phyloP scores from a whole-genome alignment of 768 basidiomycete species.

The Russula earlei region DNA sequence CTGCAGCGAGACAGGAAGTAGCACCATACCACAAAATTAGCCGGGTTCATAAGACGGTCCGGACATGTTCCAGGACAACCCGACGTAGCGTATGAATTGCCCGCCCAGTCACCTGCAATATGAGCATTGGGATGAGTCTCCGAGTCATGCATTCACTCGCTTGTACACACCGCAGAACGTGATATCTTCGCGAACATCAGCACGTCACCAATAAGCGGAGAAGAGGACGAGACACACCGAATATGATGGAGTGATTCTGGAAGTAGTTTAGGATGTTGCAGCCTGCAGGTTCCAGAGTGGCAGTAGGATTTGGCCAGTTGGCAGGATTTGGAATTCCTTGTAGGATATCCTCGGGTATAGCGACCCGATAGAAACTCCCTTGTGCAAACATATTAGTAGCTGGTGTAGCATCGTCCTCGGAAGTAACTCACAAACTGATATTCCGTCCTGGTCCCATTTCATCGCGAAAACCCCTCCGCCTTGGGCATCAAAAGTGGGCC shows the following conservation, averaged over 20 bases:
- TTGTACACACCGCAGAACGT: conserved; percentile 62
- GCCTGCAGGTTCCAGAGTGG: conserved; percentile 39
- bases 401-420: not conserved
- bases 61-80: conserved; percentile 69
- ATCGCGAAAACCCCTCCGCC: conserved; percentile 83
- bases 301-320: conserved; percentile 61
- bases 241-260: conserved; percentile 61
- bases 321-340: conserved; percentile 54
- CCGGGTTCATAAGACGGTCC: conserved; percentile 52
- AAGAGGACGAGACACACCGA: conserved; percentile 40
- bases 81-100: conserved; percentile 66
- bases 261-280: conserved; percentile 57
- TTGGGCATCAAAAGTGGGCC: conserved; percentile 67
- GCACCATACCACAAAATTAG: conserved; percentile 56
- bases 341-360: conserved; percentile 58
- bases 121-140: conserved; percentile 7
- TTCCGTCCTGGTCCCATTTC: conserved; percentile 77
- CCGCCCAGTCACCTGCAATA: conserved; percentile 67
- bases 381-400: not conserved
- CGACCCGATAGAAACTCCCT: conserved; percentile 81
- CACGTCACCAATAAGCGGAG: not conserved
- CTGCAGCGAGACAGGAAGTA: not conserved
- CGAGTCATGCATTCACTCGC: not conserved
- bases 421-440: conserved; percentile 56
- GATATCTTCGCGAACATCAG: conserved; percentile 42